These are phyloP conservation scores for Leersia perrieri DNA, from an alignment of 176 grass and related monocot genomes.

Conservation along the genomic window DNA sequence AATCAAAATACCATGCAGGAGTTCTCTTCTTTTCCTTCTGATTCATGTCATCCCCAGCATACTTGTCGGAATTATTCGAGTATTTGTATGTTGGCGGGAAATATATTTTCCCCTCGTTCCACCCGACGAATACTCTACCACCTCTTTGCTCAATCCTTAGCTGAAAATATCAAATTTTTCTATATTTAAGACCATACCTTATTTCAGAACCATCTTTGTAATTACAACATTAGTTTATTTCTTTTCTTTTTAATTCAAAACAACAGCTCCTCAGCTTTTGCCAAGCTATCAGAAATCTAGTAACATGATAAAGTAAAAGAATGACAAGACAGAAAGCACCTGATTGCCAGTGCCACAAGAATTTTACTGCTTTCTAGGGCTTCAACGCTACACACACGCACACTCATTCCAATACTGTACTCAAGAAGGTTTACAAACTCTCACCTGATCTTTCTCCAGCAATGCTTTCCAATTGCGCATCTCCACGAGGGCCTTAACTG, in stretches of 20 bases:
- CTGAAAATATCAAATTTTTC: slow-evolving; percentile 46
- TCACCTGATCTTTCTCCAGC: slow-evolving; percentile 99
- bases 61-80: slow-evolving; percentile 94
- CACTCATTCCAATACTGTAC: slow-evolving; percentile 3
- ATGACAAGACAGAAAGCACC: slow-evolving; percentile 48
- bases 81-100: slow-evolving; percentile 98
- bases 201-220: slow-evolving; percentile 27
- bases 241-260: background rate
- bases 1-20: slow-evolving; percentile 71
- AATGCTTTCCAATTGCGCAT: slow-evolving; percentile 99
- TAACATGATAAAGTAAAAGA: slow-evolving; percentile 46
- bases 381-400: slow-evolving; percentile 30
- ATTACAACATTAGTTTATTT: slow-evolving; percentile 5
- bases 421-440: slow-evolving; percentile 27
- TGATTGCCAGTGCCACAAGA: slow-evolving; percentile 34
- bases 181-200: slow-evolving; percentile 4
- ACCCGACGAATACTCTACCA: slow-evolving; percentile 79
- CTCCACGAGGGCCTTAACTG: slow-evolving; percentile 95
- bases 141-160: slow-evolving; percentile 86
- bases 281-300: slow-evolving; percentile 25
- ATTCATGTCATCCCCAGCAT: slow-evolving; percentile 83
- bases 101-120: slow-evolving; percentile 91
- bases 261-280: slow-evolving; percentile 23
- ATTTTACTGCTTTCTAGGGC: slow-evolving; percentile 49
- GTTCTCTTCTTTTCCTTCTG: slow-evolving; percentile 90